These are phyloP conservation scores for Parietaria judaica DNA, from an alignment of 306 rosid genomes.

Conservation along the genomic window DNA sequence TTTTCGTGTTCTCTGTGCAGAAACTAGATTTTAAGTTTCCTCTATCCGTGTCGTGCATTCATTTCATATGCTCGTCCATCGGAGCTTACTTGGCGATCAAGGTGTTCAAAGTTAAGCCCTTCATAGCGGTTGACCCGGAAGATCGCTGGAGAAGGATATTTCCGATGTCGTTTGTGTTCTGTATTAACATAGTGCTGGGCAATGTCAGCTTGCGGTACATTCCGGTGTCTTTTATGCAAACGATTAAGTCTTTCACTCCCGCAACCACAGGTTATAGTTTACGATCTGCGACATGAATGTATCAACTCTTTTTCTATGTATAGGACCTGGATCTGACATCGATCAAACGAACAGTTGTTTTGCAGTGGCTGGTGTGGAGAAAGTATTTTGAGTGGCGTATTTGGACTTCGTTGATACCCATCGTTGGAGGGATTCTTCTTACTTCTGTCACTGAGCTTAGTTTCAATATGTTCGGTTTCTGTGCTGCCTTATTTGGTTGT, in stretches of 20 bases:
- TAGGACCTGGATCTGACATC: constrained; percentile 24
- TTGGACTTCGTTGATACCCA: constrained; percentile 89
- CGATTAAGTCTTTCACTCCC: constrained; percentile 94
- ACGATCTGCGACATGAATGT: background rate
- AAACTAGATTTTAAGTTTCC: constrained; percentile 98
- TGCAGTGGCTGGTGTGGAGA: constrained; percentile 97
- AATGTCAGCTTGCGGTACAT: constrained; percentile 92
- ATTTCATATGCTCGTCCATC: constrained; percentile 85
- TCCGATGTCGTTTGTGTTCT: constrained; percentile 98
- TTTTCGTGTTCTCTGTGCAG: constrained; percentile 27
- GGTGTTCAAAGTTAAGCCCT: constrained; percentile 80
- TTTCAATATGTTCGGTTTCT: constrained; percentile 86
- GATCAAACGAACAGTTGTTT: constrained; percentile 49
- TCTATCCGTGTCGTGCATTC: constrained; percentile 74
- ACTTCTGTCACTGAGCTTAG: constrained; percentile 92
- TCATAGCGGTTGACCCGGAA: constrained; percentile 73
- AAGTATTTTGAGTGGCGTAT: constrained; percentile 87
- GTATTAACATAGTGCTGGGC: constrained; percentile 91
- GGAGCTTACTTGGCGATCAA: constrained; percentile 75
- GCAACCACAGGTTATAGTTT: constrained; percentile 80
- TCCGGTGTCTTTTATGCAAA: constrained; percentile 99
- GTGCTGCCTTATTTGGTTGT: constrained; percentile 96
- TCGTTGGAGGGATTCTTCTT: constrained; percentile 98
- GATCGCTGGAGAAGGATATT: constrained; percentile 96
- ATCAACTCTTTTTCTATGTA: constrained; percentile 2